phyloP scores from a whole-genome alignment of 2,329 filamentous ascomycete species.

The Arachnomyces sp. region DNA sequence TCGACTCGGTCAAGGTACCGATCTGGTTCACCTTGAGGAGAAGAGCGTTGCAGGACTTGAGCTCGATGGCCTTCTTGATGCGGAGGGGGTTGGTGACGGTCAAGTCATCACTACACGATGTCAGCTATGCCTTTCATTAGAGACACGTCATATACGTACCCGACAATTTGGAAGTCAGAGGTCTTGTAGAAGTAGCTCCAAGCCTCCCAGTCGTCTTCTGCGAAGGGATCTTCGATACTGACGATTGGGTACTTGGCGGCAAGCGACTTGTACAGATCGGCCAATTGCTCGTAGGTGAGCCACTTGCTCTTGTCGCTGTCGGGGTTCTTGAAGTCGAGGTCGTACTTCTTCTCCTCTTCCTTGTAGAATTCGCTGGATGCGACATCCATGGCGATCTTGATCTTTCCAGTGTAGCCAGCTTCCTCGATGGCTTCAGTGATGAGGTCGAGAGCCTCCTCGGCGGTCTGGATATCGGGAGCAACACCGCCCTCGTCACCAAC shows the following conservation, averaged over 20 bases:
- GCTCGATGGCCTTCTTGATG: conserved; percentile 99
- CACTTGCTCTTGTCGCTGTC: conserved; percentile 93
- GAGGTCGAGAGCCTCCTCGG: conserved; percentile 92
- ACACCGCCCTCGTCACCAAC: conserved; percentile 99
- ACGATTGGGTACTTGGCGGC: conserved; percentile 96
- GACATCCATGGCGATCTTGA: conserved; percentile 99
- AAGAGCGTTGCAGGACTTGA: conserved; percentile 97
- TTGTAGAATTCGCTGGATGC: conserved; percentile 99
- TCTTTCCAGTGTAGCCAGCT: conserved; percentile 89
- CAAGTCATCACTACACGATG: conserved; percentile 65
- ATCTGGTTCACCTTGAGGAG: conserved; percentile 99
- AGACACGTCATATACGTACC: conserved; percentile 30
- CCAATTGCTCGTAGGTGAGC: conserved; percentile 97
- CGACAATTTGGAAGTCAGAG: conserved; percentile 95
- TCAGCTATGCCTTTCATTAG: conserved; percentile 5
- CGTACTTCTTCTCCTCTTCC: conserved; percentile 94
- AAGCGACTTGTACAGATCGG: conserved; percentile 79
- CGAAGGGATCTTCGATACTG: conserved; percentile 97
- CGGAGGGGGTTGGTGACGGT: conserved; percentile 98
- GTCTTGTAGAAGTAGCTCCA: conserved; percentile 99
- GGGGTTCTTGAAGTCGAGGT: conserved; percentile 99
- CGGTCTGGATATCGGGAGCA: conserved; percentile 94
- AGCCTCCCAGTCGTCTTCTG: conserved; percentile 99
- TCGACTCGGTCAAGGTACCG: conserved; percentile 95
- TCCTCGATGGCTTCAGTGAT: conserved; percentile 91